Evolutionary conservation across 257 asterid genomes (phyloP), one percentile per base, ranked within the genome.

Genomic region (Gentiana straminea): DNA sequence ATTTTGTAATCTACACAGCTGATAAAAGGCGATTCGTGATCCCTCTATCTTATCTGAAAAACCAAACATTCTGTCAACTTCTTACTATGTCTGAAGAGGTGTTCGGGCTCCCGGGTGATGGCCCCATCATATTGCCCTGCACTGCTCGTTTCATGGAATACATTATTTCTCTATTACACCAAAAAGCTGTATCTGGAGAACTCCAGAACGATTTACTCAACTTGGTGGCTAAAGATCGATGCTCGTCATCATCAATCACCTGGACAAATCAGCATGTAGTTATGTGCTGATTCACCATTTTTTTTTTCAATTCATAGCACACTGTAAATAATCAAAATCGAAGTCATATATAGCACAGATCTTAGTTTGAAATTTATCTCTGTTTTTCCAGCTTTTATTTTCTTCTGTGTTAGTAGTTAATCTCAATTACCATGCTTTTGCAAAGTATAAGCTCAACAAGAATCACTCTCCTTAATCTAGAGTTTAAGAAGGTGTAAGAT

Each of bases 91-190:
- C 71, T 2, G 74, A 60, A 49, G 75, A 73, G 53, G 75, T 61
- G 51, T 73, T 52, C 32, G 72, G 69, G 2, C 49, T 62, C 36
- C 67, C 65, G 8, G 46, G 66, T 3, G 52, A 75, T 5, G 78
- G 74, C 4, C 74, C 70, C 13, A 70, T 79, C 4, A 63, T n/a
- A n/a, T 9, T 70, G 8, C 74, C 71, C 6, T 67, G 57, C 35
- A 71, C 70, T 35, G 56, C 69, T 0, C 5, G 52, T 55, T 61
- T 73, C 68, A 55, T 69, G 63, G 76, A 73, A 60, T 59, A 46
- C 51, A 45, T 45, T 4, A 9, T 57, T 39, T 58, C 54, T 5
- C 11, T 58, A 0, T 10, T 46, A 39, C 5, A 39, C 45, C 45
- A 2, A 39, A 8, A 8, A 4, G 45, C 45, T 8, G 8, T 39